These are phyloP conservation scores for Fusarium chlamydosporum DNA, from an alignment of 2,329 filamentous ascomycete genomes.

Conservation along the genomic window DNA sequence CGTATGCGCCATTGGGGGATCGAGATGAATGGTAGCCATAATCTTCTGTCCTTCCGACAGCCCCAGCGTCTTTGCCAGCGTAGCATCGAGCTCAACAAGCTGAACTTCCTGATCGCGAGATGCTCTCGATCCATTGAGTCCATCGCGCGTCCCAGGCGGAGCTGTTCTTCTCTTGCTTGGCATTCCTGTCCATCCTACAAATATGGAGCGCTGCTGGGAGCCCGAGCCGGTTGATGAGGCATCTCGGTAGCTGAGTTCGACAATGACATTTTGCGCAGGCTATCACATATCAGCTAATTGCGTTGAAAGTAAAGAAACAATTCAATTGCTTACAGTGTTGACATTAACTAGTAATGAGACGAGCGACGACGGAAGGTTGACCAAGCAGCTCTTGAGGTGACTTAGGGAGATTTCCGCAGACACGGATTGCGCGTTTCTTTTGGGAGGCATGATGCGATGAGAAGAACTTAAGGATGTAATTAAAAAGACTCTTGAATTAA, in stretches of 20 bases:
- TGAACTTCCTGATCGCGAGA: constrained; percentile 80
- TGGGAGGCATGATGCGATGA: constrained; percentile 60
- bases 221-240: constrained; percentile 64
- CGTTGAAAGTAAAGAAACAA: neutral
- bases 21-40: constrained; percentile 79
- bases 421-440: constrained; percentile 72
- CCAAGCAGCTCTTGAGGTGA: constrained; percentile 92
- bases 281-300: constrained; percentile 55
- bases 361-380: constrained; percentile 89
- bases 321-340: constrained; percentile 78
- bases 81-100: constrained; percentile 88
- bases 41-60: constrained; percentile 87
- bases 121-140: constrained; percentile 72
- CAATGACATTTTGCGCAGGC: constrained; percentile 95
- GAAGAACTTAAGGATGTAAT: neutral
- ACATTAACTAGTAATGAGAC: constrained; percentile 88
- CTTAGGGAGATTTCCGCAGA: constrained; percentile 87
- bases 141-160: constrained; percentile 80
- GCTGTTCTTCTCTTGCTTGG: constrained; percentile 87
- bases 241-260: constrained; percentile 84
- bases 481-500: constrained; percentile 18
- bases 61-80: constrained; percentile 82
- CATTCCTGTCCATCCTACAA: constrained; percentile 97
- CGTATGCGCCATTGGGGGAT: constrained; percentile 91
- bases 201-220: constrained; percentile 77